phyloP scores from a whole-genome alignment of 805 yeast species.

The Candida montana region DNA sequence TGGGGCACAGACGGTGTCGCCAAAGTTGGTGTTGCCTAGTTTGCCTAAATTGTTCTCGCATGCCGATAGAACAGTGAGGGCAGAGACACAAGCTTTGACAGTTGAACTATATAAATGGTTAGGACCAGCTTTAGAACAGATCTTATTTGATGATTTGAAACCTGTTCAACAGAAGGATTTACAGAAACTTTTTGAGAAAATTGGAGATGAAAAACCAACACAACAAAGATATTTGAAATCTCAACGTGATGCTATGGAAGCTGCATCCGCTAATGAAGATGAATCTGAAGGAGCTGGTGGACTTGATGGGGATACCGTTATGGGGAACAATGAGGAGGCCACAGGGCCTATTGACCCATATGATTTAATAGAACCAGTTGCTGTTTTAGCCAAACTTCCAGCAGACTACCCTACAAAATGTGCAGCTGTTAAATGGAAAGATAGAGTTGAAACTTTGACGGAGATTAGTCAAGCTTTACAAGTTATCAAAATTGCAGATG shows the following conservation, averaged over 20 bases:
- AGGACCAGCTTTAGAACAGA: slow-evolving; percentile 50
- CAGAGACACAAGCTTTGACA: slow-evolving; percentile 65
- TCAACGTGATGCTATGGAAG: slow-evolving; percentile 41
- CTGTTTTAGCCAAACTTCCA: slow-evolving; percentile 63
- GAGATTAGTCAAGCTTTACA: slow-evolving; percentile 46
- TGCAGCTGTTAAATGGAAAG: slow-evolving; percentile 79
- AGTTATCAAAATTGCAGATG: slow-evolving; percentile 50
- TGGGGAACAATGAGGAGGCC: slow-evolving; percentile 24
- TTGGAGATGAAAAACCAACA: slow-evolving; percentile 35
- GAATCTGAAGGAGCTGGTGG: slow-evolving; percentile 11
- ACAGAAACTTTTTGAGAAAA: slow-evolving; percentile 56
- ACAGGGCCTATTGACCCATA: slow-evolving; percentile 50
- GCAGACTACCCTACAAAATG: slow-evolving; percentile 49
- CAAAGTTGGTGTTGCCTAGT: slow-evolving; percentile 49
- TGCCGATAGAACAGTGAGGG: slow-evolving; percentile 81
- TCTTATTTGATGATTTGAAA: slow-evolving; percentile 67
- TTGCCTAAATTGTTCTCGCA: slow-evolving; percentile 73
- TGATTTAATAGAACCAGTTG: slow-evolving; percentile 65
- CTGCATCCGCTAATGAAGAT: slow-evolving; percentile 6
- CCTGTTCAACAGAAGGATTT: slow-evolving; percentile 91
- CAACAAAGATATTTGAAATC: slow-evolving; percentile 53
- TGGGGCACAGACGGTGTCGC: slow-evolving; percentile 59
- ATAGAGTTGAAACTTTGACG: slow-evolving; percentile 79
- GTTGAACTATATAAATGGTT: slow-evolving; percentile 71
- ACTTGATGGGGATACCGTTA: slow-evolving; percentile 21